These are phyloP conservation scores for Novymonas esmeraldas DNA, from an alignment of 208 protist species.

Conservation along the genomic window DNA sequence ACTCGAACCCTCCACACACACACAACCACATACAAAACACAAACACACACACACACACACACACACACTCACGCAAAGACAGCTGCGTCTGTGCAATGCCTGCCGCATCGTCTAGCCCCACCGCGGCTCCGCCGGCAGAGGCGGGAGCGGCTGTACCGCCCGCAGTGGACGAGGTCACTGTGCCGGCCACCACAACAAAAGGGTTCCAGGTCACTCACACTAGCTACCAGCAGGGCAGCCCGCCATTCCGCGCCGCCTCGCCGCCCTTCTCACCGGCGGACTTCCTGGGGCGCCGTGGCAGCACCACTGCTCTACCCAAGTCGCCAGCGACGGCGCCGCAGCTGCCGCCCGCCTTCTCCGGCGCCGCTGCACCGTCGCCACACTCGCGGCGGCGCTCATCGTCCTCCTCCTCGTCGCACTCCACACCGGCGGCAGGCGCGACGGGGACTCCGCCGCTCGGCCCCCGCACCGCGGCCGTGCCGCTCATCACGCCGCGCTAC, in stretches of 20 bases:
- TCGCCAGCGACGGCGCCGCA: slow-evolving; percentile 12
- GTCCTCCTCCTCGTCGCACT: slow-evolving; percentile 22
- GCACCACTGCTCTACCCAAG: background rate
- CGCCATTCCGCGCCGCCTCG: slow-evolving; percentile 13
- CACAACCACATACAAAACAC: too few species aligned
- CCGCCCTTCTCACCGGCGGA: slow-evolving; percentile 15
- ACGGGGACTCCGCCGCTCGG: slow-evolving; percentile 36
- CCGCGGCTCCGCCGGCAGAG: background rate
- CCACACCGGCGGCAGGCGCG: slow-evolving; percentile 8
- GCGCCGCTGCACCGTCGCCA: background rate
- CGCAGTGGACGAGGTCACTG: background rate
- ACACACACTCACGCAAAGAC: background rate
- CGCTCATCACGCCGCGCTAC: slow-evolving; percentile 82
- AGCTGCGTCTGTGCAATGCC: background rate
- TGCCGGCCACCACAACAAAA: background rate
- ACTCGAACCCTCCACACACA: too few species aligned
- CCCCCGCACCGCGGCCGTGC: slow-evolving; percentile 50
- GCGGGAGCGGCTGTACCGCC: background rate
- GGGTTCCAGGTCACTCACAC: slow-evolving; percentile 40
- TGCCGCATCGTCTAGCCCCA: too few species aligned
- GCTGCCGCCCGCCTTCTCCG: background rate
- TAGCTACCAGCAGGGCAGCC: slow-evolving; percentile 25
- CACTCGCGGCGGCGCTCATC: slow-evolving; percentile 2
- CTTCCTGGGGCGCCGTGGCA: slow-evolving; percentile 14
- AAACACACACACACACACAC: background rate